Evolutionary conservation across 768 basidiomycete species (phyloP), one percentile per base, ranked within the genome.

Genomic region (Lyophyllum atratum): DNA sequence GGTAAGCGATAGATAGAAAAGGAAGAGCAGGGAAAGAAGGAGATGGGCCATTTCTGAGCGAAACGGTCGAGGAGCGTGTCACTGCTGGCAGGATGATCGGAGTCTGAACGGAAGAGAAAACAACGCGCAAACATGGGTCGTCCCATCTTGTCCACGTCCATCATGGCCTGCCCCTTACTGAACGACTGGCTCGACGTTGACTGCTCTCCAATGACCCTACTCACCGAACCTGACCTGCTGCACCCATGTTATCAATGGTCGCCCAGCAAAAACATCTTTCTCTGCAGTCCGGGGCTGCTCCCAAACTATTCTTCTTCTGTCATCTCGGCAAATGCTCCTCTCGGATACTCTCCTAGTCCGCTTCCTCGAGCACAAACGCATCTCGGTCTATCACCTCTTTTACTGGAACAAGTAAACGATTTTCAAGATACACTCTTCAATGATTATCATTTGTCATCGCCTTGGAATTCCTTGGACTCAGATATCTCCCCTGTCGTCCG

Each of bases 1-100:
- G 12, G 60, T 62, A 26, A 70, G 39, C 33, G 72, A 72, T 7
- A 72, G 70, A 52, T 58, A 76, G 14, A 79, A 65, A 55, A 80
- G 66, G 62, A 72, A 68, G 56, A 73, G 64, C 55, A 76, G 54
- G 60, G 67, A 68, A 49, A 66, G 68, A 33, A 74, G 33, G 54
- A 61, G 53, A 43, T 25, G 50, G 29, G 52, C 59, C 59, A 58
- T 59, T 45, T 33, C 52, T 54, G 33, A 19, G 33, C 49, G 2
- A 31, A 21, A 25, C 15, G 17, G 25, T 14, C n/a, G 40, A 15
- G 46, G n/a, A 25, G 48, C 17, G 40, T 55, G 24, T 21, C 17
- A 4, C n/a, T 53, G 62, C 56, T 60, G 59, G 59, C 54, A 58
- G 44, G 29, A 47, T n/a, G 54, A 49, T 52, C 59, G 62, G 56